A percentile compares a stretch with the other conserved stretches of the same genome.
These are phyloP conservation scores for Aschersonia sp. DNA, from an alignment of 2,329 filamentous ascomycete species.

Conservation along the genomic window DNA sequence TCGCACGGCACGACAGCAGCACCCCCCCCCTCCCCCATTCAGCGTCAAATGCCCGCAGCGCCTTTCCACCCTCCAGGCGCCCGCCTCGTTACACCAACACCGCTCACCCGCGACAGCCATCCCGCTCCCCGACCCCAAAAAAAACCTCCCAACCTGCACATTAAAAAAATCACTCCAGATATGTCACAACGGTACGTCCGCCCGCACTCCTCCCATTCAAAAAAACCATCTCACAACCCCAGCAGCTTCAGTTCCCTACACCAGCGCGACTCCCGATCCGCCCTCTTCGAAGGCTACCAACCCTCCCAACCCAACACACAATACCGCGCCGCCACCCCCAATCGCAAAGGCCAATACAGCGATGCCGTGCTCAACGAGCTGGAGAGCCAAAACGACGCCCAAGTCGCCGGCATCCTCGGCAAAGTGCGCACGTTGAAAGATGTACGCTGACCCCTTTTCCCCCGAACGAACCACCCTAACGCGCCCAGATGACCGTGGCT, in stretches of 20 bases:
- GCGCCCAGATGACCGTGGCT: slow-evolving; percentile 62
- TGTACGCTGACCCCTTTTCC: slow-evolving; percentile 37
- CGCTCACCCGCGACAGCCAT: no score
- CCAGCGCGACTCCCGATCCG: slow-evolving; percentile 58
- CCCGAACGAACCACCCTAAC: background rate
- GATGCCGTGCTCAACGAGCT: slow-evolving; percentile 84
- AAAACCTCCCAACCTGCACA: no score
- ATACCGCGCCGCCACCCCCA: slow-evolving; percentile 59
- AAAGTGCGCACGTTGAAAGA: slow-evolving; percentile 85
- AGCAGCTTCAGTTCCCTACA: slow-evolving; percentile 52
- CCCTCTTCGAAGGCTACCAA: slow-evolving; percentile 59
- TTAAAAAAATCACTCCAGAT: background rate
- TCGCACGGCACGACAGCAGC: no score
- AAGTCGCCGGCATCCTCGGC: slow-evolving; percentile 79
- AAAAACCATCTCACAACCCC: background rate
- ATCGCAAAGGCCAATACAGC: slow-evolving; percentile 76
- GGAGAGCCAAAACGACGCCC: slow-evolving; percentile 86
- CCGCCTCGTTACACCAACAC: no score
- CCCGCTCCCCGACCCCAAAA: no score
- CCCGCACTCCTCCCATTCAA: background rate
- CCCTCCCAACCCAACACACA: slow-evolving; percentile 4
- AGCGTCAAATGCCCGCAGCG: no score
- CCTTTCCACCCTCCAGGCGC: no score
- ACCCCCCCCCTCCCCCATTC: no score
- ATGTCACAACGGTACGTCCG: slow-evolving; percentile 20